Conservation (phyloP, 106 monocot species). For the Triglochin maritima region DNA sequence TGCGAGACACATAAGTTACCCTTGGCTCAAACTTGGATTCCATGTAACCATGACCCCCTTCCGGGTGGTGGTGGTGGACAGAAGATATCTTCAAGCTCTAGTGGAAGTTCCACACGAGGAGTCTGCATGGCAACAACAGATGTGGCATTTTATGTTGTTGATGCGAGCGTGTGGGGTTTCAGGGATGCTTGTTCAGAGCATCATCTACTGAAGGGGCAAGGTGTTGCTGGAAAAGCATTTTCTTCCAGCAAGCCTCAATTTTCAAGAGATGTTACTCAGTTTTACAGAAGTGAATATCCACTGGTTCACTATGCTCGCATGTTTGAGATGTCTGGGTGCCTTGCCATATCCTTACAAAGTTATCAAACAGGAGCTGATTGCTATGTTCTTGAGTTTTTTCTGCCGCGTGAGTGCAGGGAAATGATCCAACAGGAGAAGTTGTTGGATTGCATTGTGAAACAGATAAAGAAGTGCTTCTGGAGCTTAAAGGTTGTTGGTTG, state of each 20-base stretch:
- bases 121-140: constrained; percentile 79
- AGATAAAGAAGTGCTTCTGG: constrained; percentile 31
- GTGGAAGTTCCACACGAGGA: constrained; percentile 49
- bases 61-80: not conserved
- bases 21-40: constrained; percentile 88
- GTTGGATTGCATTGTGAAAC: constrained; percentile 33
- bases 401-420: constrained; percentile 42
- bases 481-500: constrained; percentile 37
- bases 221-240: constrained; percentile 68
- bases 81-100: constrained; percentile 53
- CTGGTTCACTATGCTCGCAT: constrained; percentile 88
- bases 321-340: constrained; percentile 46
- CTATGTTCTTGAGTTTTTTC: constrained; percentile 77
- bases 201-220: constrained; percentile 77
- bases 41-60: constrained; percentile 31
- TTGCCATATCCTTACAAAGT: constrained; percentile 65
- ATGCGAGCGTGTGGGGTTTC: constrained; percentile 71
- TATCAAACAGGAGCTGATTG: constrained; percentile 44
- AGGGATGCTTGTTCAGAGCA: constrained; percentile 83
- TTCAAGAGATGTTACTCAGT: constrained; percentile 54
- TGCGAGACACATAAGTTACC: constrained; percentile 71
- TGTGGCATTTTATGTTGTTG: constrained; percentile 61
- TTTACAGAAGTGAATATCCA: constrained; percentile 65
- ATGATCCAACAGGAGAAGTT: constrained; percentile 28
- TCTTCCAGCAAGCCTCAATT: constrained; percentile 31